Percentiles rank a stretch among this genome's conserved stretches.
Evolutionary conservation across 106 monocot genomes (phyloP).

Genomic region (Vanilla planifolia): DNA sequence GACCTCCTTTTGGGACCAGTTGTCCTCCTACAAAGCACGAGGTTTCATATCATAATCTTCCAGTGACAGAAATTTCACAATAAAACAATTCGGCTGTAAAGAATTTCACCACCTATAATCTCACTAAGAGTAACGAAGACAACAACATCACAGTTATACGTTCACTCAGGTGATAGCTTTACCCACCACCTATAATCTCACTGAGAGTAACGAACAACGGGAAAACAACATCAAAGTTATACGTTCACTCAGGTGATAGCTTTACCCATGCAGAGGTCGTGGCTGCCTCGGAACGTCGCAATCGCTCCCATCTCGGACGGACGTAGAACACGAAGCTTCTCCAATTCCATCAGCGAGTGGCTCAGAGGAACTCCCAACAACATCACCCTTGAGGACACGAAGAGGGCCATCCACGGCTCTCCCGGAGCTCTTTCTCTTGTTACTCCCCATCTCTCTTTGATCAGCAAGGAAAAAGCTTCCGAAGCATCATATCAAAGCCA

Average conservation of each 20-base stretch:
- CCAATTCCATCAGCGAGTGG: too few species aligned
- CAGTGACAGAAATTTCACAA: neutral
- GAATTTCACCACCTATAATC: too few species aligned
- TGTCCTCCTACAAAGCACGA: constrained; percentile 25
- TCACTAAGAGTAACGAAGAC: too few species aligned
- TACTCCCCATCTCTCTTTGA: constrained; percentile 11
- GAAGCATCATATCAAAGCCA: constrained; percentile 18
- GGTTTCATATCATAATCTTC: neutral
- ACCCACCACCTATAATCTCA: too few species aligned
- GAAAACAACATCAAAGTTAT: too few species aligned
- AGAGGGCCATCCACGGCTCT: constrained; percentile 7
- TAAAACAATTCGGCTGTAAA: too few species aligned
- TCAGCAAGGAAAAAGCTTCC: constrained; percentile 13
- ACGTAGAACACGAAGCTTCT: neutral
- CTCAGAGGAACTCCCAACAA: too few species aligned
- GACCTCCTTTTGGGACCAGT: constrained; percentile 47
- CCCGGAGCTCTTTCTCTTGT: constrained; percentile 13
- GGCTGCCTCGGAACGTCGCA: constrained; percentile 14
- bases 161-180: neutral
- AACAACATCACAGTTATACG: too few species aligned
- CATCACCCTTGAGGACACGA: neutral
- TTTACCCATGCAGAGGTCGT: constrained; percentile 32
- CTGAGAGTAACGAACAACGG: too few species aligned
- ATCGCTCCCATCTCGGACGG: constrained; percentile 10
- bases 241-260: too few species aligned